Percentiles rank a stretch among this genome's conserved stretches.
Conservation (phyloP, 2,329 filamentous ascomycete species). For the Sporothrix humicola region DNA sequence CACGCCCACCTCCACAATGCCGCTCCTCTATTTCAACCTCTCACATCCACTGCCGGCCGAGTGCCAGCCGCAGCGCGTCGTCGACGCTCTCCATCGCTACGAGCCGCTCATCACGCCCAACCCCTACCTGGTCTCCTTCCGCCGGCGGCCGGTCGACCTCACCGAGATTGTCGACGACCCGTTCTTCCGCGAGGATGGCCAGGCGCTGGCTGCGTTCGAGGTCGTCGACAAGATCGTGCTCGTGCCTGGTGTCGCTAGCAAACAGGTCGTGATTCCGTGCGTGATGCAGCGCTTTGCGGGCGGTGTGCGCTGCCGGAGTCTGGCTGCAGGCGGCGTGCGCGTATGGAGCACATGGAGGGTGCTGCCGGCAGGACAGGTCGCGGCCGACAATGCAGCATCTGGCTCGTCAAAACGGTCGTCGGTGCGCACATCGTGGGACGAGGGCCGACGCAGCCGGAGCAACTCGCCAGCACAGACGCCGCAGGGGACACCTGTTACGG, state of each 20-base stretch:
- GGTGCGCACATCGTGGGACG: slow-evolving; percentile 4
- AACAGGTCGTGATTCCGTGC: slow-evolving; percentile 51
- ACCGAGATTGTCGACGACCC: slow-evolving; percentile 48
- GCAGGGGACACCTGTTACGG: not conserved
- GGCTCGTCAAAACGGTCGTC: slow-evolving; percentile 28
- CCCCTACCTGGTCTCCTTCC: slow-evolving; percentile 48
- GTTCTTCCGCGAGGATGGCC: slow-evolving; percentile 49
- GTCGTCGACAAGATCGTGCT: slow-evolving; percentile 48
- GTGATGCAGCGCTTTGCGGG: slow-evolving; percentile 52
- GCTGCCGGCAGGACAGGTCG: slow-evolving; percentile 35
- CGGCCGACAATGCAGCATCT: slow-evolving; percentile 33
- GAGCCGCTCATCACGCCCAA: slow-evolving; percentile 51
- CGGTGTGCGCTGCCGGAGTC: slow-evolving; percentile 52
- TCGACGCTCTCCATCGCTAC: slow-evolving; percentile 50
- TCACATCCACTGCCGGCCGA: slow-evolving; percentile 51
- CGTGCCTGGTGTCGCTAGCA: slow-evolving; percentile 49
- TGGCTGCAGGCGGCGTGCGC: slow-evolving; percentile 51
- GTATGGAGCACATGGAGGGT: slow-evolving; percentile 51
- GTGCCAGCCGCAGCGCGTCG: slow-evolving; percentile 47
- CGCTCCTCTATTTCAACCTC: slow-evolving; percentile 47
- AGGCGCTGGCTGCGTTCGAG: slow-evolving; percentile 43
- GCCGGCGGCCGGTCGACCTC: slow-evolving; percentile 45
- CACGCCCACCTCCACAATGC: slow-evolving; percentile 40
- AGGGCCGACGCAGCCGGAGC: slow-evolving; percentile 3
- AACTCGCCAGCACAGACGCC: not conserved